Evolutionary conservation across 2,329 filamentous ascomycete species (phyloP).

Genomic region (Diaporthe ilicicola): DNA sequence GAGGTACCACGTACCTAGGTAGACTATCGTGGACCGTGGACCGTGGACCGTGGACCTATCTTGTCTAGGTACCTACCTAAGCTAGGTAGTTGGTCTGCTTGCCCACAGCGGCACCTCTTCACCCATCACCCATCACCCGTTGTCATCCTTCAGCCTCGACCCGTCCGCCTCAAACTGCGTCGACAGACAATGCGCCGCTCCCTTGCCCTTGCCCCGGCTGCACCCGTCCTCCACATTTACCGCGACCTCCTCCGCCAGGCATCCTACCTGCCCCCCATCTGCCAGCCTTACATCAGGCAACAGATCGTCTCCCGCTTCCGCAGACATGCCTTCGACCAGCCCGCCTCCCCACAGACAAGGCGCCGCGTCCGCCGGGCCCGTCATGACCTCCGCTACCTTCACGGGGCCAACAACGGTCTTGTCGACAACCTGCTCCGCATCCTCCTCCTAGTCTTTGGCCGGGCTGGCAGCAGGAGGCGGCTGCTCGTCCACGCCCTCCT

Average conservation of each 20-base stretch:
- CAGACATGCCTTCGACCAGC: slow-evolving; percentile 43
- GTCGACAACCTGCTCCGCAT: slow-evolving; percentile 55
- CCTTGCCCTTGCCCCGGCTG: slow-evolving; percentile 42
- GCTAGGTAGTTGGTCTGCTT: too few species aligned
- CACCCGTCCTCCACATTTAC: slow-evolving; percentile 55
- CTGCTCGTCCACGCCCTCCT: slow-evolving; percentile 54
- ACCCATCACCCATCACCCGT: not conserved
- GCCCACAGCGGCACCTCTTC: too few species aligned
- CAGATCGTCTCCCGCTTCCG: slow-evolving; percentile 58
- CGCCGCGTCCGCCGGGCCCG: slow-evolving; percentile 51
- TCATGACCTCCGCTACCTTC: slow-evolving; percentile 55
- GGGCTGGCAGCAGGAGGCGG: slow-evolving; percentile 60
- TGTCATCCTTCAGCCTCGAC: not conserved
- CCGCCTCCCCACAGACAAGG: slow-evolving; percentile 24
- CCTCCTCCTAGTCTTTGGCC: slow-evolving; percentile 60
- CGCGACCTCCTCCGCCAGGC: slow-evolving; percentile 68
- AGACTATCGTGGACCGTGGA: too few species aligned
- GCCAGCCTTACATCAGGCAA: slow-evolving; percentile 52
- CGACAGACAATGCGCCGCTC: slow-evolving; percentile 45
- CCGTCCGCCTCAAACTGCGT: slow-evolving; percentile 9
- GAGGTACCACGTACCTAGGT: not conserved
- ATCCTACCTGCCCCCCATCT: slow-evolving; percentile 65
- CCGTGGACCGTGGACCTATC: not conserved
- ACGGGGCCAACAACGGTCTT: slow-evolving; percentile 63
- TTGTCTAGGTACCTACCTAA: not conserved